A percentile compares a stretch with the other conserved stretches of the same genome.
phyloP scores from a whole-genome alignment of 139 green algal species.

The Auxenochlorella protothecoides region DNA sequence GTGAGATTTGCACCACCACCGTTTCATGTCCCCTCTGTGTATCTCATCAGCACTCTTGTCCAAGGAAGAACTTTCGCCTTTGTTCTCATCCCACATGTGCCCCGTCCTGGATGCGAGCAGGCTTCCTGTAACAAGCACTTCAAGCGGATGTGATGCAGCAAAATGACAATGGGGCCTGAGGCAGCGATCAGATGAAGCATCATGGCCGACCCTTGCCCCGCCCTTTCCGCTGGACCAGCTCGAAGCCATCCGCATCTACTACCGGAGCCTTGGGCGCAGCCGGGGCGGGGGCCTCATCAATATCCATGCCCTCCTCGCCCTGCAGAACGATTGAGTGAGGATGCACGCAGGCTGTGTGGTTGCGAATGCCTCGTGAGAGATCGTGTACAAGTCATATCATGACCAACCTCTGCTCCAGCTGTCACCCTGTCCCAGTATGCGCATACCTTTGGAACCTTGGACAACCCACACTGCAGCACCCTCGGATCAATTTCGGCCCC shows the following conservation, averaged over 20 bases:
- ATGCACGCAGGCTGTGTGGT: too few species aligned
- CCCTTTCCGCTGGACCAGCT: slow-evolving; percentile 23
- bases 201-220: slow-evolving; percentile 4
- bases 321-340: background rate
- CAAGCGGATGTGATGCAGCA: too few species aligned
- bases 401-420: too few species aligned
- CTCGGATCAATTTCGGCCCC: too few species aligned
- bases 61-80: background rate
- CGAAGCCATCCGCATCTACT: slow-evolving; percentile 31
- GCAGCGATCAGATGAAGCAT: background rate
- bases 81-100: background rate
- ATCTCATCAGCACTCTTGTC: background rate
- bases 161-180: too few species aligned
- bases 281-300: slow-evolving; percentile 8
- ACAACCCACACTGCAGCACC: too few species aligned
- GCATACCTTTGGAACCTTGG: slow-evolving; percentile 13
- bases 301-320: slow-evolving; percentile 22
- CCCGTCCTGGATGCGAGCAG: too few species aligned
- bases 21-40: background rate
- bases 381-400: background rate
- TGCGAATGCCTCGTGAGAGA: background rate
- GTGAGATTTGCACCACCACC: too few species aligned
- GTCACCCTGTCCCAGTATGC: background rate
- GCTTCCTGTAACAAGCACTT: too few species aligned
- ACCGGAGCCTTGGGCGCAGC: slow-evolving; percentile 4